These are phyloP conservation scores for Jatropha curcas DNA, from an alignment of 345 rosid species.

Conservation along the genomic window DNA sequence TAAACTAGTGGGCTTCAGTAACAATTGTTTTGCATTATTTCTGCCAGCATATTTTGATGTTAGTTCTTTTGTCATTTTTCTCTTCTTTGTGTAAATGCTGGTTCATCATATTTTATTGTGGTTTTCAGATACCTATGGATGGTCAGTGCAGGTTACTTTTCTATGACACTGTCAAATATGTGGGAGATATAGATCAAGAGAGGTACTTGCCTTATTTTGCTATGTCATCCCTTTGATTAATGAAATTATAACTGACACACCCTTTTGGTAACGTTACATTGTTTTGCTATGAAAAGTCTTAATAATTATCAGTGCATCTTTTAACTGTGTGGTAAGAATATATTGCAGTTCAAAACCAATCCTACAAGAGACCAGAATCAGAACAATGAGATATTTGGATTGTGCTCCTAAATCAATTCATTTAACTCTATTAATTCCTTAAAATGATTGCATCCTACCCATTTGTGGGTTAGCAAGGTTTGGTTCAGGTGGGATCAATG, in stretches of 20 bases:
- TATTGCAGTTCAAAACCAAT: not conserved
- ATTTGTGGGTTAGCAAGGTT: too few relatives aligned
- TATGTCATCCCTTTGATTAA: not conserved
- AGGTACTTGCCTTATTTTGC: slow-evolving; percentile 9
- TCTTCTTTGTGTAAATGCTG: slow-evolving; percentile 2
- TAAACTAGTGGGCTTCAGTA: slow-evolving; percentile 8
- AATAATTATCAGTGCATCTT: not conserved
- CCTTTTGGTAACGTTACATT: not conserved
- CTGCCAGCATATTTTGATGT: not conserved
- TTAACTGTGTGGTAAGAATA: too few relatives aligned
- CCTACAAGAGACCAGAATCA: slow-evolving; percentile 1
- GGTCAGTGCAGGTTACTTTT: slow-evolving; percentile 14
- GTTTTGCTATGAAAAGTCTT: not conserved
- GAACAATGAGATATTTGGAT: not conserved
- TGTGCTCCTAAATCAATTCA: not conserved
- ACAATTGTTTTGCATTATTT: not conserved
- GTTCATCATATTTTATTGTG: slow-evolving; percentile 15
- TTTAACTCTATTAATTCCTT: not conserved
- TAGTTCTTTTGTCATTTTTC: not conserved
- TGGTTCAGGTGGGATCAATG: too few relatives aligned
- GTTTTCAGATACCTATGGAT: slow-evolving; percentile 20
- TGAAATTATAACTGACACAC: not conserved
- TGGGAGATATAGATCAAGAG: slow-evolving; percentile 12
- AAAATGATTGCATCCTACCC: too few relatives aligned
- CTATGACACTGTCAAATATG: slow-evolving; percentile 2